phyloP scores from a whole-genome alignment of 768 basidiomycete genomes.

The Fibroporia radiculosa region DNA sequence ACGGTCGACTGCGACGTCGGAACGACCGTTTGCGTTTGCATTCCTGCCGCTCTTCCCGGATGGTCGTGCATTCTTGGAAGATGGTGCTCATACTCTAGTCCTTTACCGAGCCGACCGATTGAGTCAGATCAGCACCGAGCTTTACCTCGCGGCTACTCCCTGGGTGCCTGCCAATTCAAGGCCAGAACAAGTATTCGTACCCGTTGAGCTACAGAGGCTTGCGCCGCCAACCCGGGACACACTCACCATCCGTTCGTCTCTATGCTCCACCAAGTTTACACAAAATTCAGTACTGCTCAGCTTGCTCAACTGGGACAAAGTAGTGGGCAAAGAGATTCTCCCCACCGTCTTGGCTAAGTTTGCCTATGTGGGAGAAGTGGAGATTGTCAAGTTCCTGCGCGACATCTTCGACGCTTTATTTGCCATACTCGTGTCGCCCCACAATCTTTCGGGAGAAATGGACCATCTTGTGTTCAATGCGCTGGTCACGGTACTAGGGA shows the following conservation, averaged over 20 bases:
- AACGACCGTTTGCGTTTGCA: conserved; percentile 86
- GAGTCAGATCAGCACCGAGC: conserved; percentile 48
- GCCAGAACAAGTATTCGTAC: conserved; percentile 49
- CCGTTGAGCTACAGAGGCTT: conserved; percentile 53
- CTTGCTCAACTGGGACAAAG: conserved; percentile 74
- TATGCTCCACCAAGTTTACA: conserved; percentile 89
- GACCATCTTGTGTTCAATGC: conserved; percentile 86
- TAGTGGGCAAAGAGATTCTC: conserved; percentile 56
- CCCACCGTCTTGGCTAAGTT: conserved; percentile 73
- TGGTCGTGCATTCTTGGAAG: conserved; percentile 71
- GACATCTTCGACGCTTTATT: conserved; percentile 93
- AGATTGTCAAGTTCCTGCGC: conserved; percentile 88
- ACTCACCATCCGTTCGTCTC: conserved; percentile 75
- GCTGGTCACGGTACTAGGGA: conserved; percentile 84
- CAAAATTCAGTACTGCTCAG: conserved; percentile 82
- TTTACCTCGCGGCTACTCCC: conserved; percentile 68
- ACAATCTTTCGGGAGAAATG: conserved; percentile 71
- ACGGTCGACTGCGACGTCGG: conserved; percentile 39
- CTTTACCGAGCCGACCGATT: conserved; percentile 80
- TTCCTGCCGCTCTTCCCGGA: conserved; percentile 84
- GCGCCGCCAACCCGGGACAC: conserved; percentile 72
- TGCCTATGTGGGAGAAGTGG: conserved; percentile 88
- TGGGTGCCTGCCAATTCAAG: conserved; percentile 49
- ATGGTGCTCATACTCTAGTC: conserved; percentile 80
- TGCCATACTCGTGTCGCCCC: conserved; percentile 70